Conservation (phyloP, 768 basidiomycete species). For the Mycena galopus region DNA sequence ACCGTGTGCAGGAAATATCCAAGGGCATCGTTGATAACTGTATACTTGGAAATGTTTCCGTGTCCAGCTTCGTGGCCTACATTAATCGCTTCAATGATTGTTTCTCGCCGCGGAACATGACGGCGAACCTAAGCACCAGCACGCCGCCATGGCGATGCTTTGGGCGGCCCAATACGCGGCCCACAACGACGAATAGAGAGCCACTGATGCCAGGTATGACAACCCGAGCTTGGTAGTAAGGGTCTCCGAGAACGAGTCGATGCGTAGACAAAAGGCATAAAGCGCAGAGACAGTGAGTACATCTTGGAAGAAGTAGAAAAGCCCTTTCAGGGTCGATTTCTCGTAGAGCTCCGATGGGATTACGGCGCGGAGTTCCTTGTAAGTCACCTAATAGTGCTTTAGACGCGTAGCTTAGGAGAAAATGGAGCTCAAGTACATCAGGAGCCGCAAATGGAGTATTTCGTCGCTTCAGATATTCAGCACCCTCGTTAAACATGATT, state of each 20-base stretch:
- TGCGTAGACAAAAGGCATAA: background rate
- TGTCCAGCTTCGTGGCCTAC: slow-evolving; percentile 49
- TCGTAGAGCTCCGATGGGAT: slow-evolving; percentile 63
- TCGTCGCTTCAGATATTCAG: slow-evolving; percentile 14
- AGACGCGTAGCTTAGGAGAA: background rate
- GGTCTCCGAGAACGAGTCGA: background rate
- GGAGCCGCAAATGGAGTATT: slow-evolving; percentile 12
- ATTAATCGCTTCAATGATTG: background rate
- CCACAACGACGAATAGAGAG: slow-evolving; percentile 49
- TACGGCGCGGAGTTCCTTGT: slow-evolving; percentile 56
- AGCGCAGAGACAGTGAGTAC: background rate
- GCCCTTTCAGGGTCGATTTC: slow-evolving; percentile 57
- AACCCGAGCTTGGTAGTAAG: background rate
- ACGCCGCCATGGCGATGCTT: slow-evolving; percentile 56
- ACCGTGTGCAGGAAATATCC: slow-evolving; percentile 16
- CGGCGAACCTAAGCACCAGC: slow-evolving; percentile 52
- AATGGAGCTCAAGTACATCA: background rate
- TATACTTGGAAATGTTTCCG: slow-evolving; percentile 48
- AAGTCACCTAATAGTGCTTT: slow-evolving; percentile 3
- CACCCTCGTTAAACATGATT: slow-evolving; percentile 9
- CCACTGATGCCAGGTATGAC: slow-evolving; percentile 18
- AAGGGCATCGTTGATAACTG: background rate
- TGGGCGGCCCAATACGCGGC: slow-evolving; percentile 57
- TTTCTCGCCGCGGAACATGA: background rate
- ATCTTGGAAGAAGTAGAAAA: slow-evolving; percentile 52